These are phyloP conservation scores for Fusarium temperatum DNA, from an alignment of 2,329 filamentous ascomycete genomes.

Conservation along the genomic window DNA sequence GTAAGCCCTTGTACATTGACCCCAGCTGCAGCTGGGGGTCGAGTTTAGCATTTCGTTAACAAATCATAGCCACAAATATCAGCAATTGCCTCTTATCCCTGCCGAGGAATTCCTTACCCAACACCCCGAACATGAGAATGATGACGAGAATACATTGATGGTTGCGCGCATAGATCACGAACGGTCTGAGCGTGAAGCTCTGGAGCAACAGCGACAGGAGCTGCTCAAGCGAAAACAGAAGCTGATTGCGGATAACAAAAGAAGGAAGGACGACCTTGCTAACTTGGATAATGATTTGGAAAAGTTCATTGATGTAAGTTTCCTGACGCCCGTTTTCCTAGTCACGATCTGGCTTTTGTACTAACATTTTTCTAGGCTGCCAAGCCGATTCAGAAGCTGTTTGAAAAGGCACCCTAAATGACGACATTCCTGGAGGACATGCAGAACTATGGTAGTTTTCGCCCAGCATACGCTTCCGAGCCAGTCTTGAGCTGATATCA, in stretches of 20 bases:
- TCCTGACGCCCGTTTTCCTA: not conserved
- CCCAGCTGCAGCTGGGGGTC: not conserved
- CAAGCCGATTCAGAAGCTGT: constrained; percentile 78
- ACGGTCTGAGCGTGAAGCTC: constrained; percentile 79
- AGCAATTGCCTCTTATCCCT: constrained; percentile 84
- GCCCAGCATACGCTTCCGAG: not conserved
- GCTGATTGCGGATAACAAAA: constrained; percentile 79
- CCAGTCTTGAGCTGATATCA: not conserved
- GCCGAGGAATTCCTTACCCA: constrained; percentile 81
- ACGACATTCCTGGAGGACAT: not conserved
- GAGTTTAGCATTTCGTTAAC: constrained; percentile 5
- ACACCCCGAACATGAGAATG: constrained; percentile 77
- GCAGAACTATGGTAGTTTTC: not conserved
- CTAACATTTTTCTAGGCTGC: constrained; percentile 67
- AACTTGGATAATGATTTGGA: constrained; percentile 92
- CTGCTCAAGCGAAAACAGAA: constrained; percentile 73
- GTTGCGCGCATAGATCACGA: constrained; percentile 92
- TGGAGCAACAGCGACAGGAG: constrained; percentile 86
- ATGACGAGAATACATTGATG: constrained; percentile 84
- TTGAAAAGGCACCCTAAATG: constrained; percentile 74
- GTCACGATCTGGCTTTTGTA: not conserved
- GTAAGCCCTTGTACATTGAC: constrained; percentile 61
- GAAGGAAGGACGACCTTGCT: constrained; percentile 90
- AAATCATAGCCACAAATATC: constrained; percentile 80
- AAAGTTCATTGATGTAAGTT: constrained; percentile 86